Evolutionary conservation across 371 early-diverging fungal species (phyloP), one percentile per base, ranked within the genome.

Genomic region (Actinomortierella ambigua): DNA sequence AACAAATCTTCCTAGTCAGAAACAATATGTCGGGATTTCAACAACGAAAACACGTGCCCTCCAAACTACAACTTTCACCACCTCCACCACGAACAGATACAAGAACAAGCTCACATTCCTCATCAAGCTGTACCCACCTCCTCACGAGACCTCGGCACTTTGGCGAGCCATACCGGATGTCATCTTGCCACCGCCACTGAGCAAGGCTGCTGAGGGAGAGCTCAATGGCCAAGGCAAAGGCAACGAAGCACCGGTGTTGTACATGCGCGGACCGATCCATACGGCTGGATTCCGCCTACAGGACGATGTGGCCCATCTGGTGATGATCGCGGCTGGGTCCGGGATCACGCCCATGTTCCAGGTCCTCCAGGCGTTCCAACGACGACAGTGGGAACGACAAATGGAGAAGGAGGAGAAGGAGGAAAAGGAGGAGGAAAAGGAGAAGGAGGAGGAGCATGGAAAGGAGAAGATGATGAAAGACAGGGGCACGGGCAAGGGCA

Each of bases 331-430:
- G 1, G 71, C 71, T 1, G 71, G 71, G 17, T 70, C 71, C 0
- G 71, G 71, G 46, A 65, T 70, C 52, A 70, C 71, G 4, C 71
- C 71, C 27, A 70, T 70, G 71, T 65, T 65, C 50, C 71, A 70
- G 22, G 23, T 70, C 17, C 41, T 70, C 1, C 61, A 48, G 27
- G 54, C 53, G 2, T 9, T 65, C 18, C 65, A 70, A 13, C 55
- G 42, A 15, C 18, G 48, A 20, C 22, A 22, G 14, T 47, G 26
- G 49, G 22, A 51, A 14, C 28, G 8, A 13, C 9, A 11, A 34
- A n/a, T n/a, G 34, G 34, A 34, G 4, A 34, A 11, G 34, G 11
- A 6, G 34, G 34, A 34, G 34, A 4, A 34, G 17, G 8, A 42
- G n/a, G 42, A 58, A 28, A 59, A 52, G 3, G 47, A 55, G 17